Conservation (phyloP, 2,329 filamentous ascomycete species). For the Penicillium oxalicum region DNA sequence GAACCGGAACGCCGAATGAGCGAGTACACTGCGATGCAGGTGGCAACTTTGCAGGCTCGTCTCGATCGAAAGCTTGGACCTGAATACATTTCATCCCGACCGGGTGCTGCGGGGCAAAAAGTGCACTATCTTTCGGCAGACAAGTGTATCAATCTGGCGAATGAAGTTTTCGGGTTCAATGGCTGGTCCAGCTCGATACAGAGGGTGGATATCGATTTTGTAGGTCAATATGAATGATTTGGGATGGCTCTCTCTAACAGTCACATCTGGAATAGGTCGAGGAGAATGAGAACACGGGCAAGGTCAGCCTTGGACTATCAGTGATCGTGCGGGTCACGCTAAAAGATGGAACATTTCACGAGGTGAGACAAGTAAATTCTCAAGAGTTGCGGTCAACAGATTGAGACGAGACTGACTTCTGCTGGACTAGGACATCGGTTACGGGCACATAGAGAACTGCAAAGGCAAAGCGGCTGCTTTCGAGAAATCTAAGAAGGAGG, state of each 20-base stretch:
- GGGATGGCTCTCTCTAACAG: conserved; percentile 1
- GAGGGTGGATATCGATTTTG: conserved; percentile 90
- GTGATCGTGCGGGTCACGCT: conserved; percentile 87
- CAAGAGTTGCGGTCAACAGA: not conserved
- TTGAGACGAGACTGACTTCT: not conserved
- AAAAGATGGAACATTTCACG: conserved; percentile 90
- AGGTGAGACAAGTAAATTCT: conserved; percentile 43
- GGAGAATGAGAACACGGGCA: conserved; percentile 69
- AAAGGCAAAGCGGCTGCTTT: conserved; percentile 93
- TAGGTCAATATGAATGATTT: conserved; percentile 29
- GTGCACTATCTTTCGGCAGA: conserved; percentile 95
- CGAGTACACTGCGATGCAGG: conserved; percentile 82
- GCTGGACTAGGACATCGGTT: conserved; percentile 68
- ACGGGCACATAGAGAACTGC: conserved; percentile 92
- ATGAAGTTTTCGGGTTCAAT: conserved; percentile 95
- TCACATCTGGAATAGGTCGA: conserved; percentile 52
- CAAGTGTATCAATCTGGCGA: conserved; percentile 91
- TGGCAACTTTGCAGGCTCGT: conserved; percentile 77
- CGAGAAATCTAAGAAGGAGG: conserved; percentile 98
- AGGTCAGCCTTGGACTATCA: conserved; percentile 77
- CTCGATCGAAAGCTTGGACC: conserved; percentile 92
- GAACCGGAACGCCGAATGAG: conserved; percentile 62
- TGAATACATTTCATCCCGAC: conserved; percentile 85
- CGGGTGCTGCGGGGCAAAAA: conserved; percentile 75
- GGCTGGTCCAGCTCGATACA: conserved; percentile 96